Evolutionary conservation across 1,139 yeast species (phyloP), one percentile per base, ranked within the genome.

Genomic region (Scheffersomyces insectosa): DNA sequence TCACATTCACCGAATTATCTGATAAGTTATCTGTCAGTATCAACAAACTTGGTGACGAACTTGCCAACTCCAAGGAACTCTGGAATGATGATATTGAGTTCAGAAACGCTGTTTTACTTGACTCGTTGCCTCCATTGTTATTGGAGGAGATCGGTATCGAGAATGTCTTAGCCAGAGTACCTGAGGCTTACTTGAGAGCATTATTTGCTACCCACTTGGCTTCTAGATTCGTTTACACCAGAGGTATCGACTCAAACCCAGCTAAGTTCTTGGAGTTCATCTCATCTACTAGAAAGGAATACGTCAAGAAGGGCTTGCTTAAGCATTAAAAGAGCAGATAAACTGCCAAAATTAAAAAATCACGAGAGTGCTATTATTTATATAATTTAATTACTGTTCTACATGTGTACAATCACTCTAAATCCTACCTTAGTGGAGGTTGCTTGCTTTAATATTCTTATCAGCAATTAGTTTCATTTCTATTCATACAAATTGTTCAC

Each of bases 141-240:
- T 74, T 88, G 45, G 68, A 81, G 45, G 80, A 79, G 51, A 79
- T 91, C 57, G 96, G 97, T n/a, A 78, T 89, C 46, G 86, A 84
- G 25, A 69, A 72, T 45, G 82, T 93, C 38, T 70, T 91, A 56
- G 58, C 73, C 38, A 82, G 95, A 56, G 95, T 93, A 41, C 99
- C 99, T 13, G 89, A 79, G 48, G 79, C 95, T 46, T 93, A 93
- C 65, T 75, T 91, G 62, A 84, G 83, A 61, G 96, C 97, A 10
- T 80, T 93, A 52, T 88, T 93, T 63, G 97, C 97, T 42, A 88
- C 96, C 36, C 86, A 83, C 61, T 77, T 93, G 57, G 95, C 97
- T 12, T 88, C 97, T 36, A 79, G 87, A 45, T 93, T 88, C 66
- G 96, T 93, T 49, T 93, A 93, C 68, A 79, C 88, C 40, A 78